Evolutionary conservation across 257 asterid species (phyloP).

Genomic region (Plantago major): DNA sequence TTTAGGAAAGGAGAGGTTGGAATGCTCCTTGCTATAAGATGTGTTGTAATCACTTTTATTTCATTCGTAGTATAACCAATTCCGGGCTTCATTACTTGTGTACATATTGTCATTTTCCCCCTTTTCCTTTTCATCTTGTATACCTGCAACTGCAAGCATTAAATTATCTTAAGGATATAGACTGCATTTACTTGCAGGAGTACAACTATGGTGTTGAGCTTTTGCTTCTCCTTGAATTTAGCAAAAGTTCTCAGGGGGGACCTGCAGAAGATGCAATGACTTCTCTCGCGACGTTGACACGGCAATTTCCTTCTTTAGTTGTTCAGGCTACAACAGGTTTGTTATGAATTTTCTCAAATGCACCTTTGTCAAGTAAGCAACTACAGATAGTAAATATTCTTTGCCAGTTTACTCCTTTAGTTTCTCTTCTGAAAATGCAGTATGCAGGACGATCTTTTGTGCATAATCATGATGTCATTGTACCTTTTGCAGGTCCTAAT

Average conservation of each 20-base stretch:
- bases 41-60: neutral
- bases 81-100: too few relatives aligned
- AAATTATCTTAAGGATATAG: neutral
- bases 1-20: slow-evolving; percentile 85
- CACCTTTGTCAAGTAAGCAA: slow-evolving; percentile 1
- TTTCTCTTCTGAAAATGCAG: too few relatives aligned
- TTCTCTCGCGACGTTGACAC: slow-evolving; percentile 43
- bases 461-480: slow-evolving; percentile 5
- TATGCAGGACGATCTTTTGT: neutral
- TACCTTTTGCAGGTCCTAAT: slow-evolving; percentile 44
- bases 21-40: neutral
- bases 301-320: slow-evolving; percentile 63
- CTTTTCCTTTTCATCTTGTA: too few relatives aligned
- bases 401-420: too few relatives aligned
- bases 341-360: neutral
- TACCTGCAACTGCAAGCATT: too few relatives aligned
- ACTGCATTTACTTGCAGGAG: slow-evolving; percentile 51
- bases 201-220: slow-evolving; percentile 74
- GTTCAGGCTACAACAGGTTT: slow-evolving; percentile 77
- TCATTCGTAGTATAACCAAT: too few relatives aligned
- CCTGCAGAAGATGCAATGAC: slow-evolving; percentile 63
- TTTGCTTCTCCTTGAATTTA: slow-evolving; percentile 55
- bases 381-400: neutral
- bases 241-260: slow-evolving; percentile 42
- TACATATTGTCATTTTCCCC: too few relatives aligned